phyloP scores from a whole-genome alignment of 2,329 filamentous ascomycete genomes.

The Neofusicoccum parvum region DNA sequence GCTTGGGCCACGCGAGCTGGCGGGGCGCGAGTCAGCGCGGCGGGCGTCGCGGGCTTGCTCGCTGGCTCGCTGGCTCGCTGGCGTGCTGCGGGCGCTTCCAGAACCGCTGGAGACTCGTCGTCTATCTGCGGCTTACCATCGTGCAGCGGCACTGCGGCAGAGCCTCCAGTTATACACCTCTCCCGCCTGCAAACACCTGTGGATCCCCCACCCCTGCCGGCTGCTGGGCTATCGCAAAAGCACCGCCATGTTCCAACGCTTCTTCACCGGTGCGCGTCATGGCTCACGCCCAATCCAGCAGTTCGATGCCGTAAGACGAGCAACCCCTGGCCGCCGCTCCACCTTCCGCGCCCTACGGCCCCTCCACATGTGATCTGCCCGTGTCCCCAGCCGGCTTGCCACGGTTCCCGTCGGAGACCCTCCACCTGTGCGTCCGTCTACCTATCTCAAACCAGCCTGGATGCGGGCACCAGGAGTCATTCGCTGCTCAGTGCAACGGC shows the following conservation, averaged over 20 bases:
- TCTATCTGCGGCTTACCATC: conserved; percentile 17
- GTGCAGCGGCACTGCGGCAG: background rate
- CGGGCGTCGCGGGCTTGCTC: background rate
- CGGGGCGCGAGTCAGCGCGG: background rate
- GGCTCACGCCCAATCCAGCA: conserved; percentile 1
- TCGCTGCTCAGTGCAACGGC: conserved; percentile 6
- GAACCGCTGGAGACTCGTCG: background rate
- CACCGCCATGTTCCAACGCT: background rate
- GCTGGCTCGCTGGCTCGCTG: too few species aligned
- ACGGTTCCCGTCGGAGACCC: conserved; percentile 16
- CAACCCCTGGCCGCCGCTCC: conserved; percentile 11
- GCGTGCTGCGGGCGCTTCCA: background rate
- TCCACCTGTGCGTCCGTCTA: conserved; percentile 5
- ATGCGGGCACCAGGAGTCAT: conserved; percentile 12
- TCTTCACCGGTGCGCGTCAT: conserved; percentile 9
- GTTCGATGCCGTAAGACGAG: conserved; percentile 8
- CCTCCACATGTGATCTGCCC: conserved; percentile 20
- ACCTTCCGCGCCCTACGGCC: conserved; percentile 14
- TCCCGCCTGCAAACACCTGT: background rate
- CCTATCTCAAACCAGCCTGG: conserved; percentile 4
- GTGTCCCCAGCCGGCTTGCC: conserved; percentile 10
- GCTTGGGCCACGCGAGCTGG: too few species aligned
- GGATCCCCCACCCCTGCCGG: background rate
- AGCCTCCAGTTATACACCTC: background rate
- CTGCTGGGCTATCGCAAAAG: background rate